Evolutionary conservation across 495 filamentous ascomycete genomes (phyloP).

Genomic region (Parathielavia hyrcaniae): DNA sequence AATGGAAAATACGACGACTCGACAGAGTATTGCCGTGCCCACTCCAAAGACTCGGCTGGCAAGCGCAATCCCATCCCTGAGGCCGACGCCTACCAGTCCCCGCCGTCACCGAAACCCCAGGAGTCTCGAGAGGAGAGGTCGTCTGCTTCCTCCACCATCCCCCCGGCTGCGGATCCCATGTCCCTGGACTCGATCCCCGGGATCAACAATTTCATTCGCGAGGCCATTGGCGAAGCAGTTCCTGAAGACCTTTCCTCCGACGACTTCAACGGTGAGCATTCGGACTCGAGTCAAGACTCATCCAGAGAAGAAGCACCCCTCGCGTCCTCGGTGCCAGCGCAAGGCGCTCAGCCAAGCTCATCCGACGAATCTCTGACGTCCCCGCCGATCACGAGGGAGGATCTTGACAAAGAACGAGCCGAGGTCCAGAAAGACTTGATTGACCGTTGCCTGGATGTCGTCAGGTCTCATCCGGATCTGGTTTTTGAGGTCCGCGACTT

Average conservation of each 20-base stretch:
- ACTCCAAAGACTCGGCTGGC: slow-evolving; percentile 37
- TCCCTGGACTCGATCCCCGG: slow-evolving; percentile 26
- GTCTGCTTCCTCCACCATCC: neutral
- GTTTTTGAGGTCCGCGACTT: slow-evolving; percentile 90
- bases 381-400: slow-evolving; percentile 57
- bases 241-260: slow-evolving; percentile 25
- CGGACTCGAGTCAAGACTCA: slow-evolving; percentile 19
- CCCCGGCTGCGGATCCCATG: slow-evolving; percentile 26
- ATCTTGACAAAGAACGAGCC: slow-evolving; percentile 71
- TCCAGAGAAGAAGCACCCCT: slow-evolving; percentile 11
- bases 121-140: slow-evolving; percentile 9
- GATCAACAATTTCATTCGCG: slow-evolving; percentile 18
- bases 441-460: slow-evolving; percentile 81
- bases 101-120: slow-evolving; percentile 19
- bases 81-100: slow-evolving; percentile 40
- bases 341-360: slow-evolving; percentile 11
- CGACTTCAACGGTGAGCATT: slow-evolving; percentile 23
- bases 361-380: slow-evolving; percentile 1
- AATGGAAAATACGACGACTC: slow-evolving; percentile 56
- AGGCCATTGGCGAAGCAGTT: slow-evolving; percentile 18
- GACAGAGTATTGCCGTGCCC: slow-evolving; percentile 66
- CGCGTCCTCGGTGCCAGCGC: neutral
- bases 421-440: slow-evolving; percentile 70
- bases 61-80: slow-evolving; percentile 59
- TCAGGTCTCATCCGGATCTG: slow-evolving; percentile 77